Evolutionary conservation across 2,329 filamentous ascomycete genomes (phyloP).

Genomic region (Epichloe sylvatica): DNA sequence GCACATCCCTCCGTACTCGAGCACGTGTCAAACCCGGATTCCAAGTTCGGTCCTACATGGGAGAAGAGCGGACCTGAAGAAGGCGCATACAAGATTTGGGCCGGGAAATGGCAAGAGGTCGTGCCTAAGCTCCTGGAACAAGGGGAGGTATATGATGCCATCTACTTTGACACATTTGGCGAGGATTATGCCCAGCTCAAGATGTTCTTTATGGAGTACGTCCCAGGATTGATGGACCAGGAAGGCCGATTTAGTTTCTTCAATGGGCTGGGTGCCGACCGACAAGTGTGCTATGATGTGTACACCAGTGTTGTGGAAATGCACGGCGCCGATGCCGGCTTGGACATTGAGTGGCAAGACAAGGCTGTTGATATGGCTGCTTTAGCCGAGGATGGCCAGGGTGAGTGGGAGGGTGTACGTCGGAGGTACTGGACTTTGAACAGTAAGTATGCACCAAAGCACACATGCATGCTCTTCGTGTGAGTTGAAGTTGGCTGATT

Average conservation of each 20-base stretch:
- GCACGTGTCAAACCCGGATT: constrained; percentile 37
- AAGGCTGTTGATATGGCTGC: constrained; percentile 54
- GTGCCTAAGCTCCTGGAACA: constrained; percentile 52
- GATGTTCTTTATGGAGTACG: constrained; percentile 75
- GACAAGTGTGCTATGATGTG: constrained; percentile 89
- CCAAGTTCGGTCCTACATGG: constrained; percentile 42
- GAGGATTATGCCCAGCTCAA: constrained; percentile 81
- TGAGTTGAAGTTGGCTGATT: background rate
- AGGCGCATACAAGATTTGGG: constrained; percentile 58
- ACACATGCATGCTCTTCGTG: background rate
- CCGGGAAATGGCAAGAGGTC: constrained; percentile 65
- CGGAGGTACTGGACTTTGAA: constrained; percentile 83
- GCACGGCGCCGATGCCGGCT: constrained; percentile 75
- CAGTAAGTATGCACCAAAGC: constrained; percentile 14
- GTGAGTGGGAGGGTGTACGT: constrained; percentile 78
- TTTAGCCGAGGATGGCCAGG: constrained; percentile 51
- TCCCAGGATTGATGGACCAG: constrained; percentile 63
- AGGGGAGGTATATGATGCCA: constrained; percentile 64
- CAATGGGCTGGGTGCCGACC: constrained; percentile 82
- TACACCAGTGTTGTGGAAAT: constrained; percentile 87
- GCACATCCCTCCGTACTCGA: constrained; percentile 66
- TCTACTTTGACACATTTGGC: constrained; percentile 97
- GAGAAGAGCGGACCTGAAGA: constrained; percentile 40
- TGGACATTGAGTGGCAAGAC: constrained; percentile 78
- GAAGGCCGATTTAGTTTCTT: constrained; percentile 73